Evolutionary conservation across 805 yeast genomes (phyloP).

Genomic region (Metschnikowia lunata): DNA sequence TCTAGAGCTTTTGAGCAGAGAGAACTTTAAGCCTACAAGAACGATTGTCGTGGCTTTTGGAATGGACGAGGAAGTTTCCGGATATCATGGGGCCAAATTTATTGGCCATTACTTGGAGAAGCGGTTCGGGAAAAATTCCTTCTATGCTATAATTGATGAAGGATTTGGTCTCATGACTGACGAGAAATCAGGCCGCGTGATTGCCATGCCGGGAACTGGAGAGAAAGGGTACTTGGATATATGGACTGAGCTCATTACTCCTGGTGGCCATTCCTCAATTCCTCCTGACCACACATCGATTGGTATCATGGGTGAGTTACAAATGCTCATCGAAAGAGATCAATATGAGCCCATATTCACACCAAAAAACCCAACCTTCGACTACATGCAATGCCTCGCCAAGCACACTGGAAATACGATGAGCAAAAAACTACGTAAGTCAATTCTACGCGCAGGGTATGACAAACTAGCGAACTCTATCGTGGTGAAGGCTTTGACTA

Average conservation of each 20-base stretch:
- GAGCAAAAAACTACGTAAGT: constrained; percentile 14
- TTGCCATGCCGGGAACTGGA: constrained; percentile 47
- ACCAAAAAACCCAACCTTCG: constrained; percentile 23
- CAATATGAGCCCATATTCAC: constrained; percentile 21
- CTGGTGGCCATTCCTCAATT: constrained; percentile 29
- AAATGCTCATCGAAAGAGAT: constrained; percentile 18
- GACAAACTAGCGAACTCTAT: constrained; percentile 31
- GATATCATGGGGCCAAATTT: constrained; percentile 13
- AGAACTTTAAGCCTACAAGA: constrained; percentile 12
- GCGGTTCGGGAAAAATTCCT: constrained; percentile 14
- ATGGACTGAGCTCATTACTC: constrained; percentile 29
- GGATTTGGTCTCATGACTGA: constrained; percentile 28
- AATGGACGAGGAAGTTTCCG: constrained; percentile 20
- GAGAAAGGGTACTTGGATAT: constrained; percentile 49
- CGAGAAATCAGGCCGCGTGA: constrained; percentile 45
- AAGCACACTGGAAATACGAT: constrained; percentile 14
- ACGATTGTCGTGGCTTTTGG: constrained; percentile 18
- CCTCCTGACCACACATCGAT: constrained; percentile 29
- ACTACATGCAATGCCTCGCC: constrained; percentile 26
- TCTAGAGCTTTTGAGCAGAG: constrained; percentile 13
- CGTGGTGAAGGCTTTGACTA: constrained; percentile 28
- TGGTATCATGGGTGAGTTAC: constrained; percentile 24
- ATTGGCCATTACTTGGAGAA: constrained; percentile 15
- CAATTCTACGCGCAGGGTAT: constrained; percentile 32
- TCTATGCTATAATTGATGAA: constrained; percentile 19